These are phyloP conservation scores for Ophiostoma novo-ulmi DNA, from an alignment of 2,329 filamentous ascomycete species.

Conservation along the genomic window DNA sequence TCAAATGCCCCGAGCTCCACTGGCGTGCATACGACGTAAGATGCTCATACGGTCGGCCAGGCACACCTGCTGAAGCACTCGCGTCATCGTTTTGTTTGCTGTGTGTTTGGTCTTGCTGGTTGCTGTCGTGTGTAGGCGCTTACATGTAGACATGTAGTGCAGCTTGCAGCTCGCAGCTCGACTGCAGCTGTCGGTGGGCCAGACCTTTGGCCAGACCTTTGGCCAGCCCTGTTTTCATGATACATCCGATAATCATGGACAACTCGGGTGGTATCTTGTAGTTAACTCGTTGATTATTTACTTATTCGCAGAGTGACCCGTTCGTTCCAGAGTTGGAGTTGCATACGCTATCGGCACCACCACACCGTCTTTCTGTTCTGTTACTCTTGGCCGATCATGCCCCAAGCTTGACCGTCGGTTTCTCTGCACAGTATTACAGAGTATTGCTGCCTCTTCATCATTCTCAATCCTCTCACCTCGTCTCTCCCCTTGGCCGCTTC, in stretches of 20 bases:
- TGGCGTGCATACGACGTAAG: not conserved
- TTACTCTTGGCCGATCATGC: not conserved
- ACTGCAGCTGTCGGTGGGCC: conserved; percentile 7
- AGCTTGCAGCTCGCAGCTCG: not conserved
- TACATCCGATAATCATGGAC: not conserved
- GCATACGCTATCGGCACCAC: too few species aligned
- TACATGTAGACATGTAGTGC: not conserved
- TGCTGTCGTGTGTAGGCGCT: not conserved
- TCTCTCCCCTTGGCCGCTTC: conserved; percentile 9
- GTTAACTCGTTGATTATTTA: not conserved
- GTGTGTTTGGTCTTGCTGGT: not conserved
- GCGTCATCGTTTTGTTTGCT: not conserved
- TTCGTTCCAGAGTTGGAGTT: not conserved
- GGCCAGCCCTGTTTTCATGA: not conserved
- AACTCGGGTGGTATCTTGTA: not conserved
- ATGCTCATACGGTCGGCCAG: conserved; percentile 5
- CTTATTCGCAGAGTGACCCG: not conserved
- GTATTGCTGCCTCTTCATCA: not conserved
- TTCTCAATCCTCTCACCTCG: not conserved
- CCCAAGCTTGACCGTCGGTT: not conserved
- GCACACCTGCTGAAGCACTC: not conserved
- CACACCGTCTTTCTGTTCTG: not conserved
- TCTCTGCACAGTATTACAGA: not conserved
- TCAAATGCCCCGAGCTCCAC: not conserved
- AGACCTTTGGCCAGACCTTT: conserved; percentile 11